Percentiles rank a stretch among this genome's conserved stretches.
Conservation (phyloP, 164 flowering plant species). For the Saururus chinensis region DNA sequence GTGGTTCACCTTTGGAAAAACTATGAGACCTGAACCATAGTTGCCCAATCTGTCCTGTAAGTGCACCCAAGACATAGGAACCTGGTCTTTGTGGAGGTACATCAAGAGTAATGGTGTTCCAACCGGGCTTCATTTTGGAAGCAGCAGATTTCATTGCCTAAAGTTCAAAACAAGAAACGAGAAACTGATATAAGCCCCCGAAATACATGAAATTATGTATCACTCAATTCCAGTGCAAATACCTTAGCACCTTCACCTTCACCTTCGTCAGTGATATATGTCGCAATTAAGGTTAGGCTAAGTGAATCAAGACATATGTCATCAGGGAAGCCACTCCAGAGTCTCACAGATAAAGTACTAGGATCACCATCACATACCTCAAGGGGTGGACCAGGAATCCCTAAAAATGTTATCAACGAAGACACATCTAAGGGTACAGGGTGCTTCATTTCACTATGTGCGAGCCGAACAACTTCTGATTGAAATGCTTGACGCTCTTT, state of each 20-base stretch:
- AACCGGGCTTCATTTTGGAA: constrained; percentile 65
- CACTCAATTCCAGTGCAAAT: not conserved
- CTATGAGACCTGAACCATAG: constrained; percentile 92
- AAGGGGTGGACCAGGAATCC: constrained; percentile 83
- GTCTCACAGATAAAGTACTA: constrained; percentile 72
- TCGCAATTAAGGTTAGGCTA: constrained; percentile 70
- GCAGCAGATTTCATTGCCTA: constrained; percentile 71
- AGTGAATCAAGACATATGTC: constrained; percentile 89
- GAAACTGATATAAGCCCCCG: not conserved
- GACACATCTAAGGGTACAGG: constrained; percentile 96
- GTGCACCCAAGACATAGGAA: constrained; percentile 89
- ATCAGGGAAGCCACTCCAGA: constrained; percentile 99
- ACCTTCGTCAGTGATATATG: constrained; percentile 44
- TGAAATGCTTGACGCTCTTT: constrained; percentile 93
- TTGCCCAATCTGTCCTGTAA: constrained; percentile 92
- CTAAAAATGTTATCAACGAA: constrained; percentile 87
- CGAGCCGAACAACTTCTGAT: constrained; percentile 80
- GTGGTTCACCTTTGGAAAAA: constrained; percentile 87
- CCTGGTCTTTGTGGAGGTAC: constrained; percentile 94
- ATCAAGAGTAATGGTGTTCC: constrained; percentile 55
- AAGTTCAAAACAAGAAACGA: constrained; percentile 8
- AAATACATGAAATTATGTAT: not conserved
- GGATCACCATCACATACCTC: constrained; percentile 96
- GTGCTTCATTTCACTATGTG: constrained; percentile 90
- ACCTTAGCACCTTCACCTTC: constrained; percentile 68